Conservation (phyloP, 805 yeast genomes). For the Wickerhamiella kurtzmanii region DNA sequence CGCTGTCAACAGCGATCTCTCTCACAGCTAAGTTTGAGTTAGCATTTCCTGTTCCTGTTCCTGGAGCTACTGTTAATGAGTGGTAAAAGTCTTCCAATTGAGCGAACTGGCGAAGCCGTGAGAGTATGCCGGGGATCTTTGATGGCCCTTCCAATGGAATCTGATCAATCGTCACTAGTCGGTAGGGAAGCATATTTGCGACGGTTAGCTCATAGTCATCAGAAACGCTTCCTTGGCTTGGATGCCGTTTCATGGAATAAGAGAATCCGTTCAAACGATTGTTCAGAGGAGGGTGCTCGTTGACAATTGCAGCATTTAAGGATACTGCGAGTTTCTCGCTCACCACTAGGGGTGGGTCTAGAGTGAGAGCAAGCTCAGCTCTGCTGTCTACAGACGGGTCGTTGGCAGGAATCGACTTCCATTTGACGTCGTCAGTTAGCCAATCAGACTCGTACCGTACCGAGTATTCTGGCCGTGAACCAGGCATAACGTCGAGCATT, state of each 20-base stretch:
- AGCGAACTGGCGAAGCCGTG: conserved; percentile 15
- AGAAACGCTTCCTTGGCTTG: conserved; percentile 2
- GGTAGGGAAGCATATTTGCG: conserved; percentile 21
- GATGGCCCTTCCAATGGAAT: conserved; percentile 22
- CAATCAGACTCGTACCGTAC: conserved; percentile 10
- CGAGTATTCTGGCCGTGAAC: conserved; percentile 14
- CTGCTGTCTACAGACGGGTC: conserved; percentile 16
- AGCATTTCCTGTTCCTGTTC: neutral
- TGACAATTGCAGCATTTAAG: conserved; percentile 8
- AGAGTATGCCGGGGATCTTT: conserved; percentile 19
- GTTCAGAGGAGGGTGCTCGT: conserved; percentile 9
- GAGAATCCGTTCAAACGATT: conserved; percentile 6
- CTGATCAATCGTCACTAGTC: conserved; percentile 18
- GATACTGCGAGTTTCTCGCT: conserved; percentile 13
- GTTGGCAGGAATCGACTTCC: conserved; percentile 11
- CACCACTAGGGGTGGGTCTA: conserved; percentile 26
- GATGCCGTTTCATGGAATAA: conserved; percentile 12
- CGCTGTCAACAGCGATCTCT: conserved; percentile 1
- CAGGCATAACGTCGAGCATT: conserved; percentile 16
- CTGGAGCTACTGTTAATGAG: neutral
- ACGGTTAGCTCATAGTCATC: conserved; percentile 16
- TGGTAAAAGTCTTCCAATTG: conserved; percentile 6
- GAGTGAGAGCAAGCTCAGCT: conserved; percentile 23
- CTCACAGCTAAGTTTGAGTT: no score
- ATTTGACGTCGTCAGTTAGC: conserved; percentile 12